Evolutionary conservation across 2,329 filamentous ascomycete species (phyloP), one percentile per base, ranked within the genome.

Genomic region (Zelopaecilomyces penicillatus): DNA sequence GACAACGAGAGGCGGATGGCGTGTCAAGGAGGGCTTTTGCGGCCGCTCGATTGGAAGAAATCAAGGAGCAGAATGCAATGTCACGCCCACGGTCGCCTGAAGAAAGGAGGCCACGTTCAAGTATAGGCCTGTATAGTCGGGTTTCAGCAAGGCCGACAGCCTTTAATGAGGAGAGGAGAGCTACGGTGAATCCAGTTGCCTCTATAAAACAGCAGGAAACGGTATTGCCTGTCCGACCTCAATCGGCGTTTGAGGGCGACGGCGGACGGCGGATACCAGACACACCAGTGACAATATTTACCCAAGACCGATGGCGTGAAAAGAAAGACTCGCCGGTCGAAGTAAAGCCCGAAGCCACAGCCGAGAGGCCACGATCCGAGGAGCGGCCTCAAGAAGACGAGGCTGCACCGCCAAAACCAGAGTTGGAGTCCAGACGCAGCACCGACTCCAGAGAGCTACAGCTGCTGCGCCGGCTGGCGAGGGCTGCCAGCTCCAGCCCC

Each of bases 11-110:
- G 52, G 61, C 61, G 39, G 63, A 68, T 30, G 66, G 65, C 3
- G 52, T 71, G 28, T 71, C 75, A 5, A 70, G 60, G 44, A 65
- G 69, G 42, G 68, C 68, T 2, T 57, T 75, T 11, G 69, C 75
- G n/a, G 66, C 67, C 5, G 69, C 70, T 43, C 66, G 68, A 30
- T 59, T 80, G 3, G 74, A 72, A 31, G 75, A 77, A 56, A 76
- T 77, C 44, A 65, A 69, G 34, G 70, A 75, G 43, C 65, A 60
- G 45, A 76, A 78, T 53, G 66, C 69, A 32, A 62, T 65, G 50
- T 66, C 67, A 6, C 61, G 65, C 40, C 69, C 69, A 7, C 56
- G 65, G 5, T 73, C 69, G 1, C 68, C 71, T 10, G 68, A 65
- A 35, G 56, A 71, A 39, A 45, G 12, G 0, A 57, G 54, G 38